phyloP scores from a whole-genome alignment of 1,139 yeast genomes.

The Lodderomyces elongisporus region DNA sequence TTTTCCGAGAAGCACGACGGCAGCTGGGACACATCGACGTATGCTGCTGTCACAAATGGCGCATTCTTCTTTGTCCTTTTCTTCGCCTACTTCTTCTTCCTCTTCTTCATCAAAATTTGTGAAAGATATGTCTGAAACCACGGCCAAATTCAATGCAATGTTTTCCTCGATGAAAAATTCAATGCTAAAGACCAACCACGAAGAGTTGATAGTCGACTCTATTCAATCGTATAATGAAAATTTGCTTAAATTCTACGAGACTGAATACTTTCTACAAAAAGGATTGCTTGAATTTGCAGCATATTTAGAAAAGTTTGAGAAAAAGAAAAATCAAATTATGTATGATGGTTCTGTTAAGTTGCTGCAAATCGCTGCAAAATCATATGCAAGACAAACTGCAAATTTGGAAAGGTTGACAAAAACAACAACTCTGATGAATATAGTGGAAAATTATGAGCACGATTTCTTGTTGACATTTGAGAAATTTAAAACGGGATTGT shows the following conservation, averaged over 20 bases:
- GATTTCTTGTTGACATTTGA: conserved; percentile 26
- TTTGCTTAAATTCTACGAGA: conserved; percentile 29
- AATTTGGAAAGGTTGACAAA: conserved; percentile 26
- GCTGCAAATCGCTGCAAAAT: conserved; percentile 32
- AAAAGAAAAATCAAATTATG: conserved; percentile 28
- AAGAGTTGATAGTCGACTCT: conserved; percentile 24
- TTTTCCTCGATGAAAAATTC: conserved; percentile 26
- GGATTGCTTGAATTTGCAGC: conserved; percentile 22
- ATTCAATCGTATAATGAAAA: conserved; percentile 31
- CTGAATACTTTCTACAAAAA: conserved; percentile 28
- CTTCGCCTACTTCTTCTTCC: too few relatives aligned
- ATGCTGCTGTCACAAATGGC: too few relatives aligned
- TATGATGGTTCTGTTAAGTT: conserved; percentile 33
- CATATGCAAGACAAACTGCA: conserved; percentile 24
- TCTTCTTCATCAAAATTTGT: conserved; percentile 14
- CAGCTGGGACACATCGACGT: too few relatives aligned
- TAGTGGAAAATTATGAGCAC: conserved; percentile 21
- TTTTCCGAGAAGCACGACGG: not conserved
- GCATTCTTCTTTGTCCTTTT: too few relatives aligned
- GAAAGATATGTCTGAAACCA: conserved; percentile 25
- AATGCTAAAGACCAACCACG: conserved; percentile 28
- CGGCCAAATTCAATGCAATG: conserved; percentile 30
- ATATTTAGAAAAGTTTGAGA: conserved; percentile 34
- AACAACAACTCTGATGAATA: conserved; percentile 21
- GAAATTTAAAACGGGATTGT: conserved; percentile 36